A percentile compares a stretch with the other conserved stretches of the same genome.
These are phyloP conservation scores for Diplodia mutila DNA, from an alignment of 2,329 filamentous ascomycete species.

Conservation along the genomic window DNA sequence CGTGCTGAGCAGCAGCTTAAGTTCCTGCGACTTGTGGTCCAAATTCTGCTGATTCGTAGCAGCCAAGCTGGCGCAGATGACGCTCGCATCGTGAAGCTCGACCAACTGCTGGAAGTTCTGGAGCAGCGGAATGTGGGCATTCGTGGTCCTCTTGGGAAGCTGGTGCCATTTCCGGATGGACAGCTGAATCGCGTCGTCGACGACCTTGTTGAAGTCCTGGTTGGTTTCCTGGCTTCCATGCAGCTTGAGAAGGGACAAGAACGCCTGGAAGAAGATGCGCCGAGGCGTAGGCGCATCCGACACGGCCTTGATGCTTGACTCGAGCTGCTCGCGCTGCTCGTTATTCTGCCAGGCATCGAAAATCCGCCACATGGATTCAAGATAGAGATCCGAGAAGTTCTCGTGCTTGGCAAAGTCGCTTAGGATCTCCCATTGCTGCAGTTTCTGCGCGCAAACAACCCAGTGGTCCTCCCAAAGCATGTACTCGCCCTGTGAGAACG, in stretches of 20 bases:
- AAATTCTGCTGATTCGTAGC: constrained; percentile 83
- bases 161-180: constrained; percentile 99
- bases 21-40: constrained; percentile 91
- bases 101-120: constrained; percentile 98
- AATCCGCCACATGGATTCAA: constrained; percentile 95
- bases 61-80: constrained; percentile 90
- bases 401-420: constrained; percentile 99
- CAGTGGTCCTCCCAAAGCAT: constrained; percentile 99
- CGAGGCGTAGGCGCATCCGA: constrained; percentile 96
- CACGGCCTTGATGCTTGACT: constrained; percentile 92
- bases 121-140: constrained; percentile 90
- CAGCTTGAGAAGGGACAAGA: constrained; percentile 93
- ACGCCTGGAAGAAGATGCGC: constrained; percentile 95
- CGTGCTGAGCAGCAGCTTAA: constrained; percentile 89
- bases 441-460: constrained; percentile 95
- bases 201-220: constrained; percentile 83
- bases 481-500: constrained; percentile 95
- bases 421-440: constrained; percentile 98
- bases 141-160: constrained; percentile 88
- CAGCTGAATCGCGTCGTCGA: constrained; percentile 95
- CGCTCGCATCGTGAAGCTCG: constrained; percentile 94
- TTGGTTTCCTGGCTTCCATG: constrained; percentile 83
- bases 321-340: constrained; percentile 85
- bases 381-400: constrained; percentile 92
- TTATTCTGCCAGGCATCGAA: constrained; percentile 92